phyloP scores from a whole-genome alignment of 495 filamentous ascomycete species.

The Margaritispora aquatica region DNA sequence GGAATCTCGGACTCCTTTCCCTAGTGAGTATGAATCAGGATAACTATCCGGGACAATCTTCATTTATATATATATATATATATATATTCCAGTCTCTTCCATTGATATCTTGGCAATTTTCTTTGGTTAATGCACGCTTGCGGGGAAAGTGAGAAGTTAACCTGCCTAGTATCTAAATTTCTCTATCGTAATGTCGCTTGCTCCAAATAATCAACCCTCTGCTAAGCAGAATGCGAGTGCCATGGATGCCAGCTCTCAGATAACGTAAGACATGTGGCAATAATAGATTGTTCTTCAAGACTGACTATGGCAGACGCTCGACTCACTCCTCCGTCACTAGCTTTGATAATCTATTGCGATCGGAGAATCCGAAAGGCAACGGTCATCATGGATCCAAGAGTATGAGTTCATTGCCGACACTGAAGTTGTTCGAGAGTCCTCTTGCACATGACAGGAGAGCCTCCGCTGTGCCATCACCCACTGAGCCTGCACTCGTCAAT shows the following conservation, averaged over 20 bases:
- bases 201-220: too few relatives aligned
- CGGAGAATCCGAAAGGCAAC: not conserved
- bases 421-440: conserved; percentile 1
- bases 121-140: too few relatives aligned
- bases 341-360: not conserved
- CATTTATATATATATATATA: too few relatives aligned
- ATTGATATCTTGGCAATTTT: not conserved
- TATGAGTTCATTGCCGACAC: not conserved
- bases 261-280: not conserved
- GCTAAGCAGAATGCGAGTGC: too few relatives aligned
- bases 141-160: too few relatives aligned
- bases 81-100: not conserved
- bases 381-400: not conserved
- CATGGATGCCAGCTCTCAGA: not conserved
- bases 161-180: too few relatives aligned
- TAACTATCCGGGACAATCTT: too few relatives aligned
- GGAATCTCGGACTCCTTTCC: too few relatives aligned
- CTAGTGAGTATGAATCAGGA: too few relatives aligned
- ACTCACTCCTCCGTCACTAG: not conserved
- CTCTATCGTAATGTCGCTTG: too few relatives aligned
- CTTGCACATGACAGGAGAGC: not conserved
- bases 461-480: not conserved
- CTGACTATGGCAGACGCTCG: not conserved
- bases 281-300: not conserved
- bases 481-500: not conserved